Evolutionary conservation across 1,284 basidiomycete species (phyloP), one percentile per base, ranked within the genome.

Genomic region (Irpex sp.): DNA sequence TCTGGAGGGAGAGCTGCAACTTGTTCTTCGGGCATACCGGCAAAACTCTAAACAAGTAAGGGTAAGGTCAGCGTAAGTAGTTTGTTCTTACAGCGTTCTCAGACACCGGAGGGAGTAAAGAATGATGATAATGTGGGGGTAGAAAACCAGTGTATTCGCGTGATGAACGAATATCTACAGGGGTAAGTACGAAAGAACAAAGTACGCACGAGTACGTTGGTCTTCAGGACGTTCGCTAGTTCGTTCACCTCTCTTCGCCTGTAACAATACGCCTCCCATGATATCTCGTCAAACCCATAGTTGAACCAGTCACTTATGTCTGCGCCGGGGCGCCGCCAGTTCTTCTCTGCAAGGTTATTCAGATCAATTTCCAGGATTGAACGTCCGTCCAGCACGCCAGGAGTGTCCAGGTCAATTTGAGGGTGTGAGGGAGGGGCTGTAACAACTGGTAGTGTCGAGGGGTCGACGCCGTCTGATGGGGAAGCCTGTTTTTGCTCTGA

Each of bases 261-360:
- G 72, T 91, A 88, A 68, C 93, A 91, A 74, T 96, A 99, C 53
- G 89, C 86, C 67, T 93, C 91, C 93, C 95, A 99, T 18, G 90
- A 91, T 12, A 94, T 83, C 75, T 99, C 97, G 73, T 99, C 96
- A 72, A 99, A 99, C 0, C 97, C 97, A 69, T 98, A 99, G 76
- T 99, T 99, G 79, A 99, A 99, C 90, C 94, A 99, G 77, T 98
- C 96, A 67, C 91, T 92, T 61, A 98, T 80, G 77, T 98, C 94
- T 6, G 93, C 89, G 16, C 97, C 97, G 8, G 96, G 91, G 59
- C 90, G 78, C 62, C 96, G 81, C 97, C 97, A 99, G 2, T 91
- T 90, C 73, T 97, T 96, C 61, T 93, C 90, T 21, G 90, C 79
- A 73, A 98, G 82, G 21, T 89, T 84, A 23, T 80, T 82, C 57